A percentile compares a stretch with the other conserved stretches of the same genome.
Evolutionary conservation across 306 rosid species (phyloP).

Genomic region (Prinsepia uniflora): DNA sequence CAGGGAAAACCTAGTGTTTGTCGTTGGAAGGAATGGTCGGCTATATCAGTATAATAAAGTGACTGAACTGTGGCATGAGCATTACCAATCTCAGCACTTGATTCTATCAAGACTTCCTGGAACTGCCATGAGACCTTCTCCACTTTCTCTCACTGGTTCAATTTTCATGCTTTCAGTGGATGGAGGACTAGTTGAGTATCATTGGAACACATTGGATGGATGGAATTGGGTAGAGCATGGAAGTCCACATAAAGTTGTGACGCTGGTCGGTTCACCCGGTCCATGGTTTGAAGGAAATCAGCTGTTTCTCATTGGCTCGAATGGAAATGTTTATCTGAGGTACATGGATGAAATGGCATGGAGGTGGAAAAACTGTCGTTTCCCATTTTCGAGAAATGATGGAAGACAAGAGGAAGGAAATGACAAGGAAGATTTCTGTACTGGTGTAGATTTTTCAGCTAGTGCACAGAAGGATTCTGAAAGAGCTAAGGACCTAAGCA

Average conservation of each 20-base stretch:
- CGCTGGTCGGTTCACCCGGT: conserved; percentile 64
- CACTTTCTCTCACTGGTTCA: conserved; percentile 61
- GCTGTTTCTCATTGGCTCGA: conserved; percentile 76
- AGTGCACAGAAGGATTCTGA: conserved; percentile 32
- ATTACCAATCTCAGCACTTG: conserved; percentile 84
- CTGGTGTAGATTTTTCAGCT: conserved; percentile 34
- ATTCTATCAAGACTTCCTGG: conserved; percentile 68
- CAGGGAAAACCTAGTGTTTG: conserved; percentile 77
- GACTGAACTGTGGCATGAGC: conserved; percentile 86
- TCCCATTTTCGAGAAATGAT: conserved; percentile 41
- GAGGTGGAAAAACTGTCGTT: conserved; percentile 81
- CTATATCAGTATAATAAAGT: conserved; percentile 90
- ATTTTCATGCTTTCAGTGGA: conserved; percentile 77
- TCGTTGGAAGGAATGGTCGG: conserved; percentile 69
- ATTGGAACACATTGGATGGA: conserved; percentile 66
- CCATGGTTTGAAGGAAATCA: conserved; percentile 74
- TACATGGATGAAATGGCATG: conserved; percentile 64
- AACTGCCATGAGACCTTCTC: conserved; percentile 62
- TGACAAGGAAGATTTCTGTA: conserved; percentile 27
- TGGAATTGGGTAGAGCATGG: conserved; percentile 99
- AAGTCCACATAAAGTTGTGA: conserved; percentile 67
- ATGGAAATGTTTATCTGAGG: conserved; percentile 78
- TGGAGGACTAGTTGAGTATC: conserved; percentile 86
- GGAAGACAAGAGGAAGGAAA: conserved; percentile 23
- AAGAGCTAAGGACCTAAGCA: conserved; percentile 17